Evolutionary conservation across 495 filamentous ascomycete species (phyloP).

Genomic region (Lasiosphaeria miniovina): DNA sequence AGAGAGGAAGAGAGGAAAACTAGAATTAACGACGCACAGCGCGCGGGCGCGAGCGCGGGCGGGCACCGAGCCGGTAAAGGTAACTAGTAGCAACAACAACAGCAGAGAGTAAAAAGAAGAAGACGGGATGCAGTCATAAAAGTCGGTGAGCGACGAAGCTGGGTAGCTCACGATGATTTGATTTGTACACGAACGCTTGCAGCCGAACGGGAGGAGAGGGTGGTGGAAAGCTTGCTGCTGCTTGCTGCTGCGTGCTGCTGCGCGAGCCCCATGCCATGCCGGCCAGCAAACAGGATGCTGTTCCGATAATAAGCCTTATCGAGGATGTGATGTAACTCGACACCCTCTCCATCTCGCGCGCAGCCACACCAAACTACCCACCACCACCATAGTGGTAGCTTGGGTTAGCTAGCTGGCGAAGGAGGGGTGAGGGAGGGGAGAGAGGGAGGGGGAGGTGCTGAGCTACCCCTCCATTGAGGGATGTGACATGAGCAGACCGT

Average conservation of each 20-base stretch:
- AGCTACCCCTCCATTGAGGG: background rate
- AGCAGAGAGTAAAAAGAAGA: background rate
- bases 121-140: slow-evolving; percentile 18
- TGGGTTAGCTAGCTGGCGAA: no score
- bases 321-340: slow-evolving; percentile 12
- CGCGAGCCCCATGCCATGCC: background rate
- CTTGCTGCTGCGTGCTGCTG: background rate
- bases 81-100: background rate
- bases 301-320: slow-evolving; percentile 17
- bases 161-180: slow-evolving; percentile 14
- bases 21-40: background rate
- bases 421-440: no score
- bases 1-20: no score
- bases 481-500: slow-evolving; percentile 2
- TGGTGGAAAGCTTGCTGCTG: background rate
- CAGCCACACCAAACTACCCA: background rate
- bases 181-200: background rate
- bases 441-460: background rate
- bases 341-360: slow-evolving; percentile 8
- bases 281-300: background rate
- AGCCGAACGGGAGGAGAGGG: background rate
- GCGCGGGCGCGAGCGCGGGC: background rate
- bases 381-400: no score
- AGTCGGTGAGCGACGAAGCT: slow-evolving; percentile 20
- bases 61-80: background rate